Evolutionary conservation across 805 yeast genomes (phyloP).

Genomic region (Blastobotrys attinorum): DNA sequence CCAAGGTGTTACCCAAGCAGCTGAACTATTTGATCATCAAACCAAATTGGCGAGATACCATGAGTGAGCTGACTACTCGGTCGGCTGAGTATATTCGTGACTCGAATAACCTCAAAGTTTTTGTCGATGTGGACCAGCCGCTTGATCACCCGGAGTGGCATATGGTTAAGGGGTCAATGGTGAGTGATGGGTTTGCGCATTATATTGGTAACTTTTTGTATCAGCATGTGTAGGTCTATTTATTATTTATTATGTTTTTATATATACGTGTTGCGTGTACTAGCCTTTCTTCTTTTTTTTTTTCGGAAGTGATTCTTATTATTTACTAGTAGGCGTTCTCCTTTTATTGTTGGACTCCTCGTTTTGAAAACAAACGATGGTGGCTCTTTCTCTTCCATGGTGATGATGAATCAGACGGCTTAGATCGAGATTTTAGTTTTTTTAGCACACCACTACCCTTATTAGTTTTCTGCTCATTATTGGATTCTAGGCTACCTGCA

Average conservation of each 20-base stretch:
- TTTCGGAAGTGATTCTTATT: too few relatives aligned
- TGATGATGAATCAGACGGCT: not conserved
- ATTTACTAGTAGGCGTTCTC: too few relatives aligned
- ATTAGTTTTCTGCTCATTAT: too few relatives aligned
- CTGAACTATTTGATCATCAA: not conserved
- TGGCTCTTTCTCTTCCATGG: not conserved
- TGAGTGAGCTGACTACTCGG: not conserved
- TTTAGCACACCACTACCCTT: too few relatives aligned
- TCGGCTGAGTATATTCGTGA: not conserved
- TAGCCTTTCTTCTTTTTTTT: too few relatives aligned
- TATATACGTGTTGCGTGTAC: not conserved
- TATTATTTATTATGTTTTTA: not conserved
- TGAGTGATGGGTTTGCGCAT: not conserved
- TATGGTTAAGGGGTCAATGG: not conserved
- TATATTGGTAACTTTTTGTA: not conserved
- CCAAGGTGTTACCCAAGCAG: not conserved
- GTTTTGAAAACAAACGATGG: not conserved
- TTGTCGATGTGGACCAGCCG: not conserved
- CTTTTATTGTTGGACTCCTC: too few relatives aligned
- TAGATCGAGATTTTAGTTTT: too few relatives aligned
- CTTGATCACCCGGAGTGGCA: not conserved
- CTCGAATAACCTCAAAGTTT: not conserved
- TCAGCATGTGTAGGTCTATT: not conserved
- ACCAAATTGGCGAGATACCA: not conserved
- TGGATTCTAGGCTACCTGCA: too few relatives aligned